A percentile compares a stretch with the other conserved stretches of the same genome.
These are phyloP conservation scores for Botryotinia convoluta DNA, from an alignment of 2,329 filamentous ascomycete genomes.

Conservation along the genomic window DNA sequence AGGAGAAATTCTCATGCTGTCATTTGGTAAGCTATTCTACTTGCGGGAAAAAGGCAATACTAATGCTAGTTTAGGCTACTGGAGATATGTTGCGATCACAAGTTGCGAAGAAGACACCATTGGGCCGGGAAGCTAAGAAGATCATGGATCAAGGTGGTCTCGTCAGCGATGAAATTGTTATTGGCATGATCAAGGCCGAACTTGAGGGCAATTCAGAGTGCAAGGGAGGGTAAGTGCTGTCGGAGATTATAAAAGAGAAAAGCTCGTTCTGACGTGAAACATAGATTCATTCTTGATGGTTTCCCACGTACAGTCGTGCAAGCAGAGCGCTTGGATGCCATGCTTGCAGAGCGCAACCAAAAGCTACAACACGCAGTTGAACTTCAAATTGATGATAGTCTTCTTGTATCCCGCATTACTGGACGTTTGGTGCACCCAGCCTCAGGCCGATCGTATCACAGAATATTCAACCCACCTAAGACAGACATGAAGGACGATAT, in stretches of 20 bases:
- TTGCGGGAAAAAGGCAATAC: neutral
- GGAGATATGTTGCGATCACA: constrained; percentile 99
- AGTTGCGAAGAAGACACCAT: constrained; percentile 92
- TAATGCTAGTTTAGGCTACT: constrained; percentile 65
- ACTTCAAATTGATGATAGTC: constrained; percentile 91
- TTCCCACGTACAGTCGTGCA: constrained; percentile 97
- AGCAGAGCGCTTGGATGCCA: constrained; percentile 89
- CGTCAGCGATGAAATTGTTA: constrained; percentile 98
- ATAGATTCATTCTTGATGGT: constrained; percentile 95
- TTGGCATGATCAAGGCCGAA: constrained; percentile 99
- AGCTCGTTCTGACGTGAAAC: constrained; percentile 24
- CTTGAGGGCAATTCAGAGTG: constrained; percentile 92
- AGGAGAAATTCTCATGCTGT: constrained; percentile 96
- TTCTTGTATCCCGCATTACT: constrained; percentile 94
- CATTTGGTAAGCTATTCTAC: constrained; percentile 70
- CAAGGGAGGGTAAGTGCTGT: constrained; percentile 76
- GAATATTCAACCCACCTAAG: constrained; percentile 98
- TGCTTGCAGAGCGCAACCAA: constrained; percentile 77
- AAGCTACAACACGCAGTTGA: constrained; percentile 93
- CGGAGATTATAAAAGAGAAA: constrained; percentile 11
- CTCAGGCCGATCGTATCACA: constrained; percentile 95
- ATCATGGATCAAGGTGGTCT: constrained; percentile 99
- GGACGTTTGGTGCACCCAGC: constrained; percentile 94
- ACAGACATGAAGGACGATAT: constrained; percentile 90
- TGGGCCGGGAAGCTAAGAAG: constrained; percentile 97